These are phyloP conservation scores for Urtica urens DNA, from an alignment of 306 rosid genomes.

Conservation along the genomic window DNA sequence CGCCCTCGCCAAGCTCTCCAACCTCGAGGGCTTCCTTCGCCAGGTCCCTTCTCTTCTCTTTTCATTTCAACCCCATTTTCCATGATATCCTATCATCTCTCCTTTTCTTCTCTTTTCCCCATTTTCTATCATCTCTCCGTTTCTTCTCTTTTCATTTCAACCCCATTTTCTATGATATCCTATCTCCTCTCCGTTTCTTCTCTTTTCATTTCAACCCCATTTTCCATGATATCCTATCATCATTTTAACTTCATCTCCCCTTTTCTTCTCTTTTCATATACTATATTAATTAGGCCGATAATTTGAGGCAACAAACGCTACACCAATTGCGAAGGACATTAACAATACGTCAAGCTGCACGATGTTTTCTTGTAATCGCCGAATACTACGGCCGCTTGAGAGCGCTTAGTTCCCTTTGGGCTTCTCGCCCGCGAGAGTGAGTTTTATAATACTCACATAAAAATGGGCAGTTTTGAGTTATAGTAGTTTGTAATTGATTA, in stretches of 20 bases:
- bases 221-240: too few species aligned
- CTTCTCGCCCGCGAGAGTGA: conserved; percentile 82
- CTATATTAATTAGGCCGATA: conserved; percentile 56
- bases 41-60: conserved; percentile 36
- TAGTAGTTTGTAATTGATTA: too few species aligned
- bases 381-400: conserved; percentile 75
- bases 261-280: too few species aligned
- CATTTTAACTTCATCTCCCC: too few species aligned
- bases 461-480: neutral
- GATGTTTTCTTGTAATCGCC: conserved; percentile 72
- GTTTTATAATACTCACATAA: neutral
- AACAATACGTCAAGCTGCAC: conserved; percentile 65
- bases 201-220: conserved; percentile 42
- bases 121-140: too few species aligned
- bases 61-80: neutral
- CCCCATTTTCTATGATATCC: neutral
- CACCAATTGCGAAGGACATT: conserved; percentile 64
- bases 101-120: neutral
- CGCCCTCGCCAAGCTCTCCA: conserved; percentile 60
- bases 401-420: conserved; percentile 92
- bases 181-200: conserved; percentile 14
- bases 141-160: too few species aligned
- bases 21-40: conserved; percentile 71
- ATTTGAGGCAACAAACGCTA: conserved; percentile 76
- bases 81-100: neutral